A percentile compares a stretch with the other conserved stretches of the same genome.
phyloP scores from a whole-genome alignment of 257 asterid species.

The Ilex asprella region DNA sequence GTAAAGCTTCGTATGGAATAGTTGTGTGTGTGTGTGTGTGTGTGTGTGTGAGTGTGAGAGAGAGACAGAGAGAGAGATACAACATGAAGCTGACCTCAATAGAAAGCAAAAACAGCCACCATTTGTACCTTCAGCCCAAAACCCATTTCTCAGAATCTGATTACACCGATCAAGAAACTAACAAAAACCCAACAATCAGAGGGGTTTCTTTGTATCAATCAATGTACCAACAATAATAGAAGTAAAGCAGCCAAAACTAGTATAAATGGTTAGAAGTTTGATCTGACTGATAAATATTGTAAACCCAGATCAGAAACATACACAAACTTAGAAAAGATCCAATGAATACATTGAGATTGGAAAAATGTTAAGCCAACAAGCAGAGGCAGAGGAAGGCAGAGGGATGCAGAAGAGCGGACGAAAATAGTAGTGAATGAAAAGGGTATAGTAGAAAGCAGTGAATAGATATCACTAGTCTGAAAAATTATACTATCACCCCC shows the following conservation, averaged over 20 bases:
- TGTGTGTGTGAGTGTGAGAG: not conserved
- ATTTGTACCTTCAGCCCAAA: conserved; percentile 34
- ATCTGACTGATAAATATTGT: conserved; percentile 24
- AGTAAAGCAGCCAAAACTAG: conserved; percentile 16
- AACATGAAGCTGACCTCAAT: conserved; percentile 38
- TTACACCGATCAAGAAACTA: conserved; percentile 20
- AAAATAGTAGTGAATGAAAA: conserved; percentile 15
- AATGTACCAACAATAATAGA: conserved; percentile 19
- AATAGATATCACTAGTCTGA: no score
- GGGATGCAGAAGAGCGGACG: conserved; percentile 8
- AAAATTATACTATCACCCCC: no score
- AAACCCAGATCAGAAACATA: conserved; percentile 33
- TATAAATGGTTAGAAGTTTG: conserved; percentile 17
- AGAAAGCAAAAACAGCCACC: conserved; percentile 18
- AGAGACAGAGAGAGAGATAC: conserved; percentile 3
- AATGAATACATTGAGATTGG: conserved; percentile 28
- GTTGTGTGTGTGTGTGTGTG: not conserved
- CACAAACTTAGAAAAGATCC: conserved; percentile 16
- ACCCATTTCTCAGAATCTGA: conserved; percentile 28
- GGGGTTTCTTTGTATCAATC: conserved; percentile 23
- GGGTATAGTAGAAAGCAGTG: no score
- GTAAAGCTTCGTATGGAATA: no score
- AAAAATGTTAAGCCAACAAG: conserved; percentile 25
- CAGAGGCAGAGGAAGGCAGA: conserved; percentile 32
- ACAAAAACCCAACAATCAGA: conserved; percentile 23